Base-by-base conservation (phyloP, 495 filamentous ascomycete genomes). In the Lichenothelia convexa region DNA sequence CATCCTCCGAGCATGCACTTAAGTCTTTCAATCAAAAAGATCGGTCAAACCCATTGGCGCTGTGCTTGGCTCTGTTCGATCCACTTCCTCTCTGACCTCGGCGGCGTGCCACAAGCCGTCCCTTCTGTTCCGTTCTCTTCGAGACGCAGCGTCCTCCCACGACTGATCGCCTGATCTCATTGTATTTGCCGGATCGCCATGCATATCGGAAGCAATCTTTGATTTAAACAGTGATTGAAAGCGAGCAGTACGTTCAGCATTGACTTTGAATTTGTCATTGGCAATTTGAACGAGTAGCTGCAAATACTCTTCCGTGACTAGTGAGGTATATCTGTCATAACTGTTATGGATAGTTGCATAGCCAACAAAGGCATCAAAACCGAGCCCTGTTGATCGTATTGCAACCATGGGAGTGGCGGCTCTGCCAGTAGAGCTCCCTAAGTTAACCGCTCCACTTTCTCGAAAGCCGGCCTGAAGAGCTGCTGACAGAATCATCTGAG, bases 381-480 rank as follows among this genome's bases (percentile, higher is more conserved):
- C 65, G 6, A 93, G 59, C 0, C 85, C 86, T 47, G 75, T 72
- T 2, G 79, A 82, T 24, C 86, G 71, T 5, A 93, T 67, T 1
- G 78, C 87, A 3, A 93, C 76, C 57, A 92, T 83, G 57, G 56
- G 31, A 29, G 46, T 35, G 46, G 46, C 38, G 54, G 51, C 50
- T 57, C 48, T 63, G 36, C 38, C 50, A 54, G 44, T 55, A 54
- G 36, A 63, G 57, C 51, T 43, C 34, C 40, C 45, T 18, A 76
- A 55, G 41, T 60, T 69, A 32, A 74, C 47, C 4, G 70, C 69
- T n/a, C 87, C 87, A 36, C 78, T 85, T 59, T 95, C 87, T 30
- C 87, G 73, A 50, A 93, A 93, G 0, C 85, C 87, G 7, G 81
- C 74, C 38, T 72, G 69, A 4, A 89, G 60, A 3, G 78, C 87